A percentile compares a stretch with the other conserved stretches of the same genome.
Conservation (phyloP, 75 land plant genomes). For the Selaginella moellendorffii region DNA sequence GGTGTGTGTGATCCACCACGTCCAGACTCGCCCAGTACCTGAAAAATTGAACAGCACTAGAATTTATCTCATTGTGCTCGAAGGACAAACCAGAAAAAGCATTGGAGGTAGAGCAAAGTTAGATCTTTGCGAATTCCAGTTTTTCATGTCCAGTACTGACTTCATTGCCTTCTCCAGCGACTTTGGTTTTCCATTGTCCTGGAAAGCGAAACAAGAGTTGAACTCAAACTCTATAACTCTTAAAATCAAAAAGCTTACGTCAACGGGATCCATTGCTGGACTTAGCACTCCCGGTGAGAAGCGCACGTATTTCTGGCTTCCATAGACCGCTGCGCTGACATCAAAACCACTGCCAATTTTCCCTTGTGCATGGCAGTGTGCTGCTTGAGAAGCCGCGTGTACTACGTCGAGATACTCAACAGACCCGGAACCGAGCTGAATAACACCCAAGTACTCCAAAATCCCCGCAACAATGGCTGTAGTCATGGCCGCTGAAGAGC, state of each 20-base stretch:
- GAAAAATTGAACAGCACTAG: too few species aligned
- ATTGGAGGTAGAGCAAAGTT: neutral
- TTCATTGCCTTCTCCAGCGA: neutral
- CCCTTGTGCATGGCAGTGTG: constrained; percentile 93
- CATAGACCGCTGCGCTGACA: constrained; percentile 96
- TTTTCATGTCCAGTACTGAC: neutral
- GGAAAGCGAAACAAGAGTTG: neutral
- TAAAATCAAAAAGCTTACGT: too few species aligned
- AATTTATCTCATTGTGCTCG: neutral
- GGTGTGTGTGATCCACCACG: constrained; percentile 94
- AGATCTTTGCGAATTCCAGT: neutral
- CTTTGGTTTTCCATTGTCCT: neutral
- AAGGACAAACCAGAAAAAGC: neutral
- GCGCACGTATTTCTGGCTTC: constrained; percentile 90
- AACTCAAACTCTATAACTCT: too few species aligned
- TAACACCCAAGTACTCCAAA: constrained; percentile 72
- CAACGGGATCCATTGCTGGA: constrained; percentile 13
- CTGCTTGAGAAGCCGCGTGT: constrained; percentile 79
- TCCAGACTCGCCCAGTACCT: constrained; percentile 94
- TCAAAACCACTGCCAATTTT: constrained; percentile 99
- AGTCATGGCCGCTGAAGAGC: constrained; percentile 99
- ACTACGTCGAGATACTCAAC: constrained; percentile 42
- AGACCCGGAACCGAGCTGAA: constrained; percentile 29
- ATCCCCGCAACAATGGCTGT: constrained; percentile 78
- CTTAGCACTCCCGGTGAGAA: constrained; percentile 77